Evolutionary conservation across 2,329 filamentous ascomycete species (phyloP).

Genomic region (Lasiodiplodia citricola): DNA sequence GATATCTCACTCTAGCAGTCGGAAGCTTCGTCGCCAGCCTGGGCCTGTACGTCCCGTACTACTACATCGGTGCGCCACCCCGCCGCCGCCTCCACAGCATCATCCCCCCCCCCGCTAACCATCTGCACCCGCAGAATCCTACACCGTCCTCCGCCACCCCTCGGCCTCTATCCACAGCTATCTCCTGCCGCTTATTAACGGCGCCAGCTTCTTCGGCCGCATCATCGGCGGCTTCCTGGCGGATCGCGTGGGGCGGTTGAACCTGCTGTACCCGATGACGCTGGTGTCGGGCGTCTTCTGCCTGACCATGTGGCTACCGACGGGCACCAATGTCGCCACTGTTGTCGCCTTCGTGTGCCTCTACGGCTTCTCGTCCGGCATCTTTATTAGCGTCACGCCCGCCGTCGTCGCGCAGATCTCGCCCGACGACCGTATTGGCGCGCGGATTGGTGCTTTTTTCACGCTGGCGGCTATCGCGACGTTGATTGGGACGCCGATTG

Average conservation of each 20-base stretch:
- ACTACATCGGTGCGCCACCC: constrained; percentile 26
- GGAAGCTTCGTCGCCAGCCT: constrained; percentile 24
- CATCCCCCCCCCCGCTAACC: neutral
- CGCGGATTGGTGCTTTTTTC: constrained; percentile 26
- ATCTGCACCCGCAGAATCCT: constrained; percentile 7
- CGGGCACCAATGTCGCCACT: neutral
- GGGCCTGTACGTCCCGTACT: constrained; percentile 26
- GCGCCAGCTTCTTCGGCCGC: constrained; percentile 22
- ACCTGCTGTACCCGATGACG: constrained; percentile 26
- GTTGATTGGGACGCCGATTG: constrained; percentile 25
- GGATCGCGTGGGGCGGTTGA: constrained; percentile 20
- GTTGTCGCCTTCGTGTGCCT: constrained; percentile 26
- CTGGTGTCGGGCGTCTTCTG: constrained; percentile 24
- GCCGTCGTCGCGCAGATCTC: constrained; percentile 25
- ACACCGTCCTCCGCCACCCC: constrained; percentile 18
- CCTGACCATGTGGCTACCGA: constrained; percentile 26
- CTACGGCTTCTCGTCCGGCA: constrained; percentile 27
- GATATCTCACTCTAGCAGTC: constrained; percentile 6
- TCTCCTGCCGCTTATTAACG: constrained; percentile 27
- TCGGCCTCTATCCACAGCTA: constrained; percentile 11
- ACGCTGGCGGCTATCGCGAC: constrained; percentile 19
- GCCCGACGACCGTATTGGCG: constrained; percentile 25
- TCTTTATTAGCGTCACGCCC: constrained; percentile 27
- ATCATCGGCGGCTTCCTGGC: constrained; percentile 24
- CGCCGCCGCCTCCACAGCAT: neutral